Conservation (phyloP, 2,329 filamentous ascomycete genomes). For the Aureobasidium pullulans region DNA sequence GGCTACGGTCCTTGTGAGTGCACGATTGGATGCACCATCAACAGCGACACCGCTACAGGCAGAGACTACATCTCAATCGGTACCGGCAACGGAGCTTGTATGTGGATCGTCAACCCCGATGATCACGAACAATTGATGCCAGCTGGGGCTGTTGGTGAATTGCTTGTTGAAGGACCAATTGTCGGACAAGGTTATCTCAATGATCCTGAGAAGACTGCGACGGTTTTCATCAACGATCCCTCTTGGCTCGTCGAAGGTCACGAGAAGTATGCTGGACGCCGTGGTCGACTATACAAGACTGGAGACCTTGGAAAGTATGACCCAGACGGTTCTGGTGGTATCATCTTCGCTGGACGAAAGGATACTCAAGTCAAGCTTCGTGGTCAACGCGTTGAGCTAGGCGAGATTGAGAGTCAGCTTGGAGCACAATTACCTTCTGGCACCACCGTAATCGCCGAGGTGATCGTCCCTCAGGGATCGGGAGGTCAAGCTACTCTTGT, state of each 20-base stretch:
- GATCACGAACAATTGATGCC: conserved; percentile 28
- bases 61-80: conserved; percentile 18
- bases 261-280: conserved; percentile 26
- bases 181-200: conserved; percentile 39
- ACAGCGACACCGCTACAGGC: conserved; percentile 12
- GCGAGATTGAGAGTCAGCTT: conserved; percentile 40
- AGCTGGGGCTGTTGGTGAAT: conserved; percentile 40
- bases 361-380: conserved; percentile 62
- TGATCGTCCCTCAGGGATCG: conserved; percentile 30
- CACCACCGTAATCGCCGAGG: conserved; percentile 41
- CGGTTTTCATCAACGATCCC: conserved; percentile 26
- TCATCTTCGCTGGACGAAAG: conserved; percentile 55
- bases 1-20: conserved; percentile 40
- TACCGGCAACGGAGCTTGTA: conserved; percentile 16
- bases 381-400: conserved; percentile 58
- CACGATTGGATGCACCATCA: conserved; percentile 19
- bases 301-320: conserved; percentile 53
- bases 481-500: conserved; percentile 16
- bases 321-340: conserved; percentile 41
- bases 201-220: conserved; percentile 23
- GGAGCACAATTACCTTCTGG: conserved; percentile 29
- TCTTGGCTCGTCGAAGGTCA: conserved; percentile 18
- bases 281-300: conserved; percentile 50
- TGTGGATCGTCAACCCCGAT: conserved; percentile 27
- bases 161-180: conserved; percentile 40